phyloP scores from a whole-genome alignment of 805 yeast genomes.

The Sugiyamaella qingdaonensis region DNA sequence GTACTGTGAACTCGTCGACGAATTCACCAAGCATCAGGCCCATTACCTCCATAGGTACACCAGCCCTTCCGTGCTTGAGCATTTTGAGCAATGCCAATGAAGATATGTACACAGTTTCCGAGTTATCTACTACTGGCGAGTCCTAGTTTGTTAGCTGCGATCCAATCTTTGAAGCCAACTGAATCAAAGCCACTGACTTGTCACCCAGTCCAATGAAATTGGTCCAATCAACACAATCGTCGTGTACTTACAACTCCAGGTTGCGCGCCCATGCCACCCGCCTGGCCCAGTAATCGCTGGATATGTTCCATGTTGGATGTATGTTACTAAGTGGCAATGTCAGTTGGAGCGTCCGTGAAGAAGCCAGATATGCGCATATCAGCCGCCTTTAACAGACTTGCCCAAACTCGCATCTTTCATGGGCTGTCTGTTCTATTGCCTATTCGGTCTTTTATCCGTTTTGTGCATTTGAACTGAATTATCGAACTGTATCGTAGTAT shows the following conservation, averaged over 20 bases:
- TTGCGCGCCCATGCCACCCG: slow-evolving; percentile 31
- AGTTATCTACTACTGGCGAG: slow-evolving; percentile 84
- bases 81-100: slow-evolving; percentile 91
- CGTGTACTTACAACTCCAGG: slow-evolving; percentile 17
- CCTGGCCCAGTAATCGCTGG: slow-evolving; percentile 31
- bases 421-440: background rate
- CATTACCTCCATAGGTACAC: slow-evolving; percentile 84
- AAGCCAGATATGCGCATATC: background rate
- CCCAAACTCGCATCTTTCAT: too few species aligned
- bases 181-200: background rate
- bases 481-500: too few species aligned
- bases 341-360: background rate
- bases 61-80: slow-evolving; percentile 90
- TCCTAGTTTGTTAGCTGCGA: slow-evolving; percentile 36
- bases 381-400: background rate
- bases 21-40: slow-evolving; percentile 98
- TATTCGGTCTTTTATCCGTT: background rate
- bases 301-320: slow-evolving; percentile 27
- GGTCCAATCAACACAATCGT: background rate
- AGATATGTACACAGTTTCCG: slow-evolving; percentile 95
- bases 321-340: slow-evolving; percentile 2
- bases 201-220: background rate
- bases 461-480: background rate
- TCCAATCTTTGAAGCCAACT: background rate
- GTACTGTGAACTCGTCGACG: slow-evolving; percentile 94